Percentiles rank a stretch among this genome's conserved stretches.
phyloP scores from a whole-genome alignment of 495 filamentous ascomycete species.

The Chaetomium tenue region DNA sequence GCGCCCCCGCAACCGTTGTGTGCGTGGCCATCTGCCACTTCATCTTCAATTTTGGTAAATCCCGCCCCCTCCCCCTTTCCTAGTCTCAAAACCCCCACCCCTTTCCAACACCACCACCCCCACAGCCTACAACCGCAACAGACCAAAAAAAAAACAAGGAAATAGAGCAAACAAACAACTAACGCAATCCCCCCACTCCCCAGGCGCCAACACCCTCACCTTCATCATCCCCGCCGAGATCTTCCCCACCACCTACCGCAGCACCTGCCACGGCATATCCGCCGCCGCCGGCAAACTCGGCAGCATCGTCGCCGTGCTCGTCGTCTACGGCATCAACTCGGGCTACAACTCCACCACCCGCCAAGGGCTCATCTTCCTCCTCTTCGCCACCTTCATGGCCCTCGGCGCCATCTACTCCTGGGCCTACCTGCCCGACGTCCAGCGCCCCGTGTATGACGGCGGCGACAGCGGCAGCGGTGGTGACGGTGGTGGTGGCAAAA shows the following conservation, averaged over 20 bases:
- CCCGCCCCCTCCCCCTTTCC: neutral
- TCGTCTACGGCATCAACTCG: conserved; percentile 48
- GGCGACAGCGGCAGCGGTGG: neutral
- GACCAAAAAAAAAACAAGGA: neutral
- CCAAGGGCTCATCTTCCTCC: conserved; percentile 39
- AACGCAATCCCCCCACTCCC: neutral
- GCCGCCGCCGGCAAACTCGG: conserved; percentile 83
- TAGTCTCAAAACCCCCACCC: neutral
- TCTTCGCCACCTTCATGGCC: conserved; percentile 38
- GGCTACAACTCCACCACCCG: conserved; percentile 31
- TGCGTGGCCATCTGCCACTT: conserved; percentile 76
- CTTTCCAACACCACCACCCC: neutral
- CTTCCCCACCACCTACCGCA: conserved; percentile 85
- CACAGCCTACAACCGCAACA: neutral
- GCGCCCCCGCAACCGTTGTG: conserved; percentile 50
- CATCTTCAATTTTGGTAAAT: conserved; percentile 75
- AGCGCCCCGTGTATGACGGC: conserved; percentile 24
- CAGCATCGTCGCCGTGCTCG: conserved; percentile 60
- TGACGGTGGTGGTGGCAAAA: neutral
- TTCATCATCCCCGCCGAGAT: conserved; percentile 90
- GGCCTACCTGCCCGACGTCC: conserved; percentile 40
- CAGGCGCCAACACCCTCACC: conserved; percentile 78
- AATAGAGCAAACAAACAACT: neutral
- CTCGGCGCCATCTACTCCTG: conserved; percentile 38
- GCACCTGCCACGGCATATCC: conserved; percentile 81